phyloP scores from a whole-genome alignment of 768 basidiomycete genomes.

The Pleurotus sapidus region DNA sequence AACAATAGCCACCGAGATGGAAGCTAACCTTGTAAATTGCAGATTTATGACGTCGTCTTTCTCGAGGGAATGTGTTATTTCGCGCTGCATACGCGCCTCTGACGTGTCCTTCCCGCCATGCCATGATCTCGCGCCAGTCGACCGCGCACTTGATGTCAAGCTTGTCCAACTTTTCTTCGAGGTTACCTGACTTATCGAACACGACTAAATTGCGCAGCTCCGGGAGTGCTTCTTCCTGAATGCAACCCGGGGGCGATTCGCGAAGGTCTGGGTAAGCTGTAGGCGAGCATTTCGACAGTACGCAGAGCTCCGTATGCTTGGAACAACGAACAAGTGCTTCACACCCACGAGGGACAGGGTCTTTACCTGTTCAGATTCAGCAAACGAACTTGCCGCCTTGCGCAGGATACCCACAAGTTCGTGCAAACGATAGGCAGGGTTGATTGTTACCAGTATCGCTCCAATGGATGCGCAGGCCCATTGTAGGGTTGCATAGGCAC shows the following conservation, averaged over 20 bases:
- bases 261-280: constrained; percentile 56
- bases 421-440: constrained; percentile 71
- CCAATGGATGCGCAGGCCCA: constrained; percentile 87
- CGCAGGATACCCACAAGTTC: constrained; percentile 54
- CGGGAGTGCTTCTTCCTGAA: constrained; percentile 59
- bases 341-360: constrained; percentile 64
- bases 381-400: too few species aligned
- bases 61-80: constrained; percentile 35
- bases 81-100: constrained; percentile 41
- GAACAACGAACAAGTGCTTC: constrained; percentile 70
- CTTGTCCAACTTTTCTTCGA: constrained; percentile 32
- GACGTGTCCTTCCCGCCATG: constrained; percentile 60
- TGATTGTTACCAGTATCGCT: constrained; percentile 80
- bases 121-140: constrained; percentile 70
- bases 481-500: constrained; percentile 77
- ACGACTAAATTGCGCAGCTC: constrained; percentile 62
- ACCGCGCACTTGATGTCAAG: constrained; percentile 46
- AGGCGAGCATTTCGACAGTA: constrained; percentile 61
- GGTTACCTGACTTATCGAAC: constrained; percentile 55
- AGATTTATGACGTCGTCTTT: constrained; percentile 77
- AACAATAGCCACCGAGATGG: not conserved
- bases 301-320: constrained; percentile 54
- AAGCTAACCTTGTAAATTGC: constrained; percentile 75
- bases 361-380: constrained; percentile 40
- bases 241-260: constrained; percentile 44